Evolutionary conservation across 257 asterid species (phyloP).

Genomic region (Nicotiana noctiflora): DNA sequence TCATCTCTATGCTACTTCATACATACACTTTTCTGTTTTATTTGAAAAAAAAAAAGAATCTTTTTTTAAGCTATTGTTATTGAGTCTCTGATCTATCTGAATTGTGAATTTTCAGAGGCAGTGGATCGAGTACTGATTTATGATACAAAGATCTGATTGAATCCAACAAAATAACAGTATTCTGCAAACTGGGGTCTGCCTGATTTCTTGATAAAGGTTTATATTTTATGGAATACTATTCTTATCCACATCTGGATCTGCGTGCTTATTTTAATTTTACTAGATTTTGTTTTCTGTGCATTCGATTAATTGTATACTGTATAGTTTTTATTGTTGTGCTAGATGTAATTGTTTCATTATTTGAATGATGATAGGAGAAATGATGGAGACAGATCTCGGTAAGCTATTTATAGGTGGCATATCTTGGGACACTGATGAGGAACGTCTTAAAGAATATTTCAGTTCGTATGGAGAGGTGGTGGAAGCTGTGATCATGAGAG

Average conservation of each 20-base stretch:
- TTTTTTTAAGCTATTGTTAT: slow-evolving; percentile 6
- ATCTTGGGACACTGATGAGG: slow-evolving; percentile 92
- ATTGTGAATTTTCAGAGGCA: slow-evolving; percentile 32
- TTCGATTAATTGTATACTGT: not conserved
- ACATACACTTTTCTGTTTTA: slow-evolving; percentile 30
- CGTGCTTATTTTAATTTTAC: slow-evolving; percentile 20
- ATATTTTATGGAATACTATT: slow-evolving; percentile 10
- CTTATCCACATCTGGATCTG: slow-evolving; percentile 38
- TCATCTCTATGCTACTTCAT: slow-evolving; percentile 20
- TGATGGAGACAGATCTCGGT: slow-evolving; percentile 74
- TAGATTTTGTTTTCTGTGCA: not conserved
- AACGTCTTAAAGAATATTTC: slow-evolving; percentile 63
- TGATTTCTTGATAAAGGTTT: slow-evolving; percentile 62
- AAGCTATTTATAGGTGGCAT: slow-evolving; percentile 87
- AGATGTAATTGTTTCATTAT: not conserved
- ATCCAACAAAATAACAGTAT: slow-evolving; percentile 43
- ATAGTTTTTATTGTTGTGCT: slow-evolving; percentile 16
- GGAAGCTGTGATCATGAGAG: slow-evolving; percentile 83
- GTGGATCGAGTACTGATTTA: slow-evolving; percentile 39
- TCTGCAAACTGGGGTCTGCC: slow-evolving; percentile 46
- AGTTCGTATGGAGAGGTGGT: slow-evolving; percentile 58
- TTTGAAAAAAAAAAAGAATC: not conserved
- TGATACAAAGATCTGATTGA: slow-evolving; percentile 68
- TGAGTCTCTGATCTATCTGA: slow-evolving; percentile 46
- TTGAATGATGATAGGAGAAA: slow-evolving; percentile 30